A percentile compares a stretch with the other conserved stretches of the same genome.
phyloP scores from a whole-genome alignment of 1,284 basidiomycete species.

The Xerocomus amazonicus region DNA sequence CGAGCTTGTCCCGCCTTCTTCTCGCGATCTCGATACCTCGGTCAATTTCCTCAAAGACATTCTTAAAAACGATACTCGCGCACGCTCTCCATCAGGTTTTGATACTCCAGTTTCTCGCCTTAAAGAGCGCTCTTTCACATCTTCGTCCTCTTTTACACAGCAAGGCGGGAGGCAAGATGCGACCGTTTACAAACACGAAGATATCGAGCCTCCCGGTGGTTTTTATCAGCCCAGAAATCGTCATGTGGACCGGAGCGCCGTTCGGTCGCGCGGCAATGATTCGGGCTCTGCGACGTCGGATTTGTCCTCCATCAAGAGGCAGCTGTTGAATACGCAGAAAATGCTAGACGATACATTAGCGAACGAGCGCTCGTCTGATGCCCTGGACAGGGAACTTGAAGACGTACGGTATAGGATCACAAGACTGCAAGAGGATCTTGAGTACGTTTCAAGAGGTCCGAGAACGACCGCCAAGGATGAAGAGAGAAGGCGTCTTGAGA shows the following conservation, averaged over 20 bases:
- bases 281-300: slow-evolving; percentile 70
- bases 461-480: slow-evolving; percentile 76
- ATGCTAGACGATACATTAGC: slow-evolving; percentile 76
- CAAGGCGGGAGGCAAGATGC: slow-evolving; percentile 74
- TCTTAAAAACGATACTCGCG: slow-evolving; percentile 80
- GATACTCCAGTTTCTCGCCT: slow-evolving; percentile 57
- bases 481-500: slow-evolving; percentile 83
- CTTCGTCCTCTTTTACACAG: slow-evolving; percentile 47
- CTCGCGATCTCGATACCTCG: slow-evolving; percentile 86
- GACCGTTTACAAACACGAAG: slow-evolving; percentile 89
- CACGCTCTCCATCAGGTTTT: slow-evolving; percentile 49
- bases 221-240: slow-evolving; percentile 86
- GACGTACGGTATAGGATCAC: slow-evolving; percentile 86
- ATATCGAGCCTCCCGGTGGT: slow-evolving; percentile 53
- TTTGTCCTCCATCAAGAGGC: slow-evolving; percentile 65
- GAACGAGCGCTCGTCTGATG: slow-evolving; percentile 71
- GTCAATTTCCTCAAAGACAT: slow-evolving; percentile 91
- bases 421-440: slow-evolving; percentile 90
- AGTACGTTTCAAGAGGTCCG: slow-evolving; percentile 82
- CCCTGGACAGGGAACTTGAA: slow-evolving; percentile 85
- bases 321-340: slow-evolving; percentile 78
- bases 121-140: slow-evolving; percentile 70
- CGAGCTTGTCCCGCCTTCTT: slow-evolving; percentile 92
- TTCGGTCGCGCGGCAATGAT: slow-evolving; percentile 73
- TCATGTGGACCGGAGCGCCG: slow-evolving; percentile 83